These are phyloP conservation scores for Adansonia rubrostipa DNA, from an alignment of 441 rosid genomes.

Conservation along the genomic window DNA sequence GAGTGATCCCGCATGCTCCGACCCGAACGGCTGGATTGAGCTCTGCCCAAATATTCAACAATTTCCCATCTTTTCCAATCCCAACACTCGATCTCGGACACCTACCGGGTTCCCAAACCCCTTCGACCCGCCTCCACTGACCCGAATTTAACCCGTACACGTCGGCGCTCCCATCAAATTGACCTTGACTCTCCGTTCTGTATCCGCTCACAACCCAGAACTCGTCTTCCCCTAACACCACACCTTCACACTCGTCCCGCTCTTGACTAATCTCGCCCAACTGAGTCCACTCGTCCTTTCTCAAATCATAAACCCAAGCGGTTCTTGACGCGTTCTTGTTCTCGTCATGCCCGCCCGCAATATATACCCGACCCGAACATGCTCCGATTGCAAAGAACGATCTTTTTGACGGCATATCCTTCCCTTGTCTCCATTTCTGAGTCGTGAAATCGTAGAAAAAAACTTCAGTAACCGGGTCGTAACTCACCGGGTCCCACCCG, in stretches of 20 bases:
- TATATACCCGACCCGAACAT: constrained; percentile 34
- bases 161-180: constrained; percentile 43
- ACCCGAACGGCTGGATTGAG: constrained; percentile 31
- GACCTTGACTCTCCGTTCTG: constrained; percentile 47
- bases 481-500: constrained; percentile 51
- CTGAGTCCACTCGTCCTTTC: constrained; percentile 46
- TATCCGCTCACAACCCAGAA: constrained; percentile 57
- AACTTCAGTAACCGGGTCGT: constrained; percentile 45
- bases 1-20: constrained; percentile 35
- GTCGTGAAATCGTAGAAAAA: constrained; percentile 42
- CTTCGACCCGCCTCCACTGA: constrained; percentile 40
- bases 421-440: constrained; percentile 41
- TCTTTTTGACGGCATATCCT: constrained; percentile 45
- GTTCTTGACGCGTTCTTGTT: constrained; percentile 47
- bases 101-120: constrained; percentile 44
- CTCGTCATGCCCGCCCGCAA: constrained; percentile 57
- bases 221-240: constrained; percentile 40
- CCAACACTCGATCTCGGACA: constrained; percentile 51
- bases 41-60: constrained; percentile 39
- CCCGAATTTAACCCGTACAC: constrained; percentile 34
- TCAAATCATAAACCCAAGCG: constrained; percentile 52
- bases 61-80: constrained; percentile 32
- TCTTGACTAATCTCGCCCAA: constrained; percentile 43
- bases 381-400: constrained; percentile 50
- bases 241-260: constrained; percentile 54